Percentiles rank a stretch among this genome's conserved stretches.
phyloP scores from a whole-genome alignment of 1,284 basidiomycete species.

The Puccinia novopanici region DNA sequence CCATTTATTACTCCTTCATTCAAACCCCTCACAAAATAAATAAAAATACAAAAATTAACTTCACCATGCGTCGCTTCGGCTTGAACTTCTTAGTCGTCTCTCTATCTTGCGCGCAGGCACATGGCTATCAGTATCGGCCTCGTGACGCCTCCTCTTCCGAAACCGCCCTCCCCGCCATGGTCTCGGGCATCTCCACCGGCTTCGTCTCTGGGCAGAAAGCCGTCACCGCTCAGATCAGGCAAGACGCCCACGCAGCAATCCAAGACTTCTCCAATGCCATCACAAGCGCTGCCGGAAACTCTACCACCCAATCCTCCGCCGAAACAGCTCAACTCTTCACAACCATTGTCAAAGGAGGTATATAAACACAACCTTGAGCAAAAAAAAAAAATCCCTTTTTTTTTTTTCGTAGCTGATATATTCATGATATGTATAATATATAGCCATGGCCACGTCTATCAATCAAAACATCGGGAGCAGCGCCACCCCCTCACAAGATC shows the following conservation, averaged over 20 bases:
- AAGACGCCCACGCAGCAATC: conserved; percentile 43
- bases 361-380: neutral
- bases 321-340: conserved; percentile 45
- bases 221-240: conserved; percentile 30
- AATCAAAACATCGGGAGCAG: conserved; percentile 36
- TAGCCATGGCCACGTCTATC: conserved; percentile 31
- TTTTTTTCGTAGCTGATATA: neutral
- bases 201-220: conserved; percentile 21
- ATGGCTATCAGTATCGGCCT: conserved; percentile 18
- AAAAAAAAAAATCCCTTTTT: neutral
- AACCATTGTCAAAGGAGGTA: conserved; percentile 50
- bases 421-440: neutral
- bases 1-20: too few relatives aligned
- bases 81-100: conserved; percentile 4
- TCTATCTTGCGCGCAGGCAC: neutral
- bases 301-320: conserved; percentile 45
- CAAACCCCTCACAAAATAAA: too few relatives aligned
- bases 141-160: neutral
- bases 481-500: conserved; percentile 30
- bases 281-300: conserved; percentile 14
- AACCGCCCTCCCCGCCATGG: conserved; percentile 4
- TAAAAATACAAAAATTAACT: too few relatives aligned
- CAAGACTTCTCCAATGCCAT: conserved; percentile 22
- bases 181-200: conserved; percentile 37
- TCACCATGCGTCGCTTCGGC: conserved; percentile 14